A percentile compares a stretch with the other conserved stretches of the same genome.
These are phyloP conservation scores for Jasminum sambac DNA, from an alignment of 257 asterid species.

Conservation along the genomic window DNA sequence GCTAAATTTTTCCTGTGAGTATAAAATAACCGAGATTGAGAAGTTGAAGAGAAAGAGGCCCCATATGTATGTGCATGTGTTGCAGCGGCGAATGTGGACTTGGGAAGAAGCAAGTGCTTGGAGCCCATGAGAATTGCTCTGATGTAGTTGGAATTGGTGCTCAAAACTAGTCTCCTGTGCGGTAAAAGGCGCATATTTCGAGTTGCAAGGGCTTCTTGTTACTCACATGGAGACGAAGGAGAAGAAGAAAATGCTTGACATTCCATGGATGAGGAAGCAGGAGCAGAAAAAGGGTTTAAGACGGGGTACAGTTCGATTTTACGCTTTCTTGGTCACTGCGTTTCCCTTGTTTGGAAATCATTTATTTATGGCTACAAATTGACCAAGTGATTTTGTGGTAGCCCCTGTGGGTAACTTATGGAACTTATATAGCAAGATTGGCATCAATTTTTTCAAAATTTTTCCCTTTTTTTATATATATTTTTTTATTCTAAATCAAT, in stretches of 20 bases:
- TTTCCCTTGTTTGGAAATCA: no score
- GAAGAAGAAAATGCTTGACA: conserved; percentile 13
- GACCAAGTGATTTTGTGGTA: no score
- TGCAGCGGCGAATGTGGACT: conserved; percentile 27
- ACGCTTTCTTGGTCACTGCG: neutral
- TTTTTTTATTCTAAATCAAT: no score
- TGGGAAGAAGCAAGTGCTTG: conserved; percentile 40
- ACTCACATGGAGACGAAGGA: neutral
- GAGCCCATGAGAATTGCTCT: conserved; percentile 41
- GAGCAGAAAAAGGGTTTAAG: conserved; percentile 26
- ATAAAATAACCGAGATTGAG: conserved; percentile 10
- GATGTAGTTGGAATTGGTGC: conserved; percentile 27
- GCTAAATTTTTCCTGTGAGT: conserved; percentile 23
- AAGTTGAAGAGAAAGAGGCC: conserved; percentile 22
- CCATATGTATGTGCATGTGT: conserved; percentile 15
- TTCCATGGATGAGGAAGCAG: conserved; percentile 26
- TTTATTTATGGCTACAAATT: no score
- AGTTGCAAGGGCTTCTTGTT: neutral
- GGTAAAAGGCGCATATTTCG: conserved; percentile 38
- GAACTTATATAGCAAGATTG: no score
- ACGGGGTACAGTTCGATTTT: neutral
- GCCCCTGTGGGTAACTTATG: no score
- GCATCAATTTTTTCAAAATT: no score
- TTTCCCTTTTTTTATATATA: no score
- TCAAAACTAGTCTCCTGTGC: conserved; percentile 32